A percentile compares a stretch with the other conserved stretches of the same genome.
Conservation (phyloP, 805 yeast species). For the Tetrapisispora namnaoensis region DNA sequence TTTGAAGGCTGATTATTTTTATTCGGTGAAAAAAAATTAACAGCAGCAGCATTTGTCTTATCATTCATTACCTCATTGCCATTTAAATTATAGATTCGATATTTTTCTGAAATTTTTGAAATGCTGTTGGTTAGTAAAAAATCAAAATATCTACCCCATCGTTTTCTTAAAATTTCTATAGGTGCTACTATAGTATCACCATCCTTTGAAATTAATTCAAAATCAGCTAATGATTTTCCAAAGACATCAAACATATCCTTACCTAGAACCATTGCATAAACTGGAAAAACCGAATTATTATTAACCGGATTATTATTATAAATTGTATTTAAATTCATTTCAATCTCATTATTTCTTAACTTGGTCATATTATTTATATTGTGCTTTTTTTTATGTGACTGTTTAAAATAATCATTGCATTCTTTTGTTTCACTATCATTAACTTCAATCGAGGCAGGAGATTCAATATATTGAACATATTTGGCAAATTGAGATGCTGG, state of each 20-base stretch:
- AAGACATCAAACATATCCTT: constrained; percentile 61
- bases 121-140: constrained; percentile 53
- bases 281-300: constrained; percentile 44
- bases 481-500: constrained; percentile 42
- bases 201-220: constrained; percentile 58
- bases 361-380: not conserved
- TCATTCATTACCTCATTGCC: not conserved
- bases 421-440: constrained; percentile 14
- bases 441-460: constrained; percentile 44
- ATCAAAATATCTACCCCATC: constrained; percentile 73
- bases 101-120: constrained; percentile 39
- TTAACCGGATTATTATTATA: not conserved
- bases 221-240: constrained; percentile 56
- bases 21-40: not conserved
- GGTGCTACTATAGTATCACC: constrained; percentile 62
- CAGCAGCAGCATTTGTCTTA: not conserved
- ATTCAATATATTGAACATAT: constrained; percentile 67
- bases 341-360: not conserved
- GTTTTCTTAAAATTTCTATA: constrained; percentile 46
- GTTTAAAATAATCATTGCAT: not conserved
- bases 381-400: not conserved
- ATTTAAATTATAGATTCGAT: constrained; percentile 5
- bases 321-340: constrained; percentile 1
- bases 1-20: not conserved
- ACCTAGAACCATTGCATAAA: constrained; percentile 69